Conservation (phyloP, 495 filamentous ascomycete genomes). For the Aspergillus funiculosus region DNA sequence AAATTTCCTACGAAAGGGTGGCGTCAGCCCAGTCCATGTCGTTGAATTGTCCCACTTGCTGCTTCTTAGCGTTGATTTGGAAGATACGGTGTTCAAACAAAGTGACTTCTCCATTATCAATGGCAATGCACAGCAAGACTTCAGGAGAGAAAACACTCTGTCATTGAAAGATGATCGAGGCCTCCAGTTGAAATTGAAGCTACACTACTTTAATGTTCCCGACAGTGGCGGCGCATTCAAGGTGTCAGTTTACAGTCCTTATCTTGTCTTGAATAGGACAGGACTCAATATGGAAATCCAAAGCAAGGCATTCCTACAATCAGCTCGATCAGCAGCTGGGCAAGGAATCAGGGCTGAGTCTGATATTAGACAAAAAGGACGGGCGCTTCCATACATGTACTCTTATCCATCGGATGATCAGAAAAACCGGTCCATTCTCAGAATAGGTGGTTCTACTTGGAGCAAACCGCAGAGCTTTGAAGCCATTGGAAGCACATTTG, state of each 20-base stretch:
- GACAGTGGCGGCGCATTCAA: slow-evolving; percentile 95
- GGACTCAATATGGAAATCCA: slow-evolving; percentile 84
- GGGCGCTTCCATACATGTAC: slow-evolving; percentile 90
- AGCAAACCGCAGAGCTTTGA: slow-evolving; percentile 97
- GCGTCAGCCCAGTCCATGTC: slow-evolving; percentile 93
- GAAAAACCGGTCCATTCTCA: slow-evolving; percentile 80
- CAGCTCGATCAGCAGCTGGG: slow-evolving; percentile 73
- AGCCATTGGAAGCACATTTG: slow-evolving; percentile 88
- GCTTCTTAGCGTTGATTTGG: slow-evolving; percentile 86
- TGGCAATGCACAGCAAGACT: slow-evolving; percentile 71
- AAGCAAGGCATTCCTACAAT: slow-evolving; percentile 79
- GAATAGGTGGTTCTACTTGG: slow-evolving; percentile 84
- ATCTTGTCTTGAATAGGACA: slow-evolving; percentile 92
- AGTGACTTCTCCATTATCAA: slow-evolving; percentile 98
- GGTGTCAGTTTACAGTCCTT: slow-evolving; percentile 86
- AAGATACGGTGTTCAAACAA: slow-evolving; percentile 88
- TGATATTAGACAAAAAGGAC: slow-evolving; percentile 44
- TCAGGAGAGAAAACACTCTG: slow-evolving; percentile 73
- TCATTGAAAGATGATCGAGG: slow-evolving; percentile 77
- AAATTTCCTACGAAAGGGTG: slow-evolving; percentile 93
- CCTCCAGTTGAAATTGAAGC: slow-evolving; percentile 68
- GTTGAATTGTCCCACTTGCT: slow-evolving; percentile 92
- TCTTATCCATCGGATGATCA: slow-evolving; percentile 81
- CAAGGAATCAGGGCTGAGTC: slow-evolving; percentile 57
- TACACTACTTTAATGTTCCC: slow-evolving; percentile 90